Evolutionary conservation across 495 filamentous ascomycete species (phyloP), one percentile per base, ranked within the genome.

Genomic region (Aspergillus cavernicola): DNA sequence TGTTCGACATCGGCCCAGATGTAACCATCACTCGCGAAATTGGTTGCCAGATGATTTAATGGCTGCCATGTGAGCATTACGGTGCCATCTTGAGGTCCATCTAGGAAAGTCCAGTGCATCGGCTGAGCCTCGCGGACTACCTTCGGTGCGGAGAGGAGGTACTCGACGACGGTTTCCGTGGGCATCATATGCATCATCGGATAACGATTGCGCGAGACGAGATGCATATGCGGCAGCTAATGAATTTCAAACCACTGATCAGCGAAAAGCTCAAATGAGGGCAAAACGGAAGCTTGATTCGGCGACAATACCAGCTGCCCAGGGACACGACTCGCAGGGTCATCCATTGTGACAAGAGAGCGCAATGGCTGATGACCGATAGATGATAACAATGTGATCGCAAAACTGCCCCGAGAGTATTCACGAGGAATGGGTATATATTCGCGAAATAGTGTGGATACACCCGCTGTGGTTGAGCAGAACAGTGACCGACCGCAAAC

Each of bases 61-160:
- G 92, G 88, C 65, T 95, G 90, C 92, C 92, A 97, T 32, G 85
- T 86, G 19, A 97, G 76, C 64, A 91, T 80, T 23, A 95, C 78
- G 15, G 83, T 84, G 9, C 90, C 90, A 71, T 95, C 88, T 28
- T 72, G 75, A 4, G 92, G 92, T 24, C 82, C 80, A 55, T 92
- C 85, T 37, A 97, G 77, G 68, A 93, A 96, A 15, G 85, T 90
- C 92, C 92, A 98, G 63, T 82, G 85, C 79, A 97, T 90, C 6
- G 90, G 79, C 31, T 88, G 82, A 42, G 76, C 70, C 56, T 89
- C 83, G 55, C 85, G 85, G 32, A 88, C 82, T 39, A 95, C 85
- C 58, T 84, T 85, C 3, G 88, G 87, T n/a, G 90, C 91, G 62
- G 82, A 75, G 52, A 87, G 69, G 50, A 96, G 79, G 77, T 86